phyloP scores from a whole-genome alignment of 2,329 filamentous ascomycete species.

The Colletotrichum sp. region DNA sequence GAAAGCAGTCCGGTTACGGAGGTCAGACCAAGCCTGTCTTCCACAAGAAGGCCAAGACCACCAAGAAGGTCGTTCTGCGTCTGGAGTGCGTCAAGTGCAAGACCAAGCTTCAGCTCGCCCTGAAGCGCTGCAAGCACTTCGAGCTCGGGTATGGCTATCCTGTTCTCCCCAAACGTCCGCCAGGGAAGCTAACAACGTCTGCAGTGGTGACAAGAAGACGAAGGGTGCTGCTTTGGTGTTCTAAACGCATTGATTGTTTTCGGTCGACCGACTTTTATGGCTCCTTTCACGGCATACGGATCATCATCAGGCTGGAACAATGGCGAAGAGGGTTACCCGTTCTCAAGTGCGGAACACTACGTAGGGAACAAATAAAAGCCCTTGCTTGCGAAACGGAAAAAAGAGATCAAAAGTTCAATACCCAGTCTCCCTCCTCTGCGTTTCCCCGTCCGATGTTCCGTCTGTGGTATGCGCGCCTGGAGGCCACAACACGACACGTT shows the following conservation, averaged over 20 bases:
- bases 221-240: constrained; percentile 99
- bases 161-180: not conserved
- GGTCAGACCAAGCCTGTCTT: constrained; percentile 99
- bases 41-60: constrained; percentile 99
- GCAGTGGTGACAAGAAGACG: constrained; percentile 99
- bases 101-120: constrained; percentile 94
- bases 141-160: constrained; percentile 79
- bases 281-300: constrained; percentile 27
- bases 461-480: not conserved
- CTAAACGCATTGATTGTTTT: constrained; percentile 68
- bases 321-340: constrained; percentile 53
- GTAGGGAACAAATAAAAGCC: constrained; percentile 48
- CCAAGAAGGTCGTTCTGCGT: constrained; percentile 99
- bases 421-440: not conserved
- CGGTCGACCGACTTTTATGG: constrained; percentile 25
- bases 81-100: constrained; percentile 98
- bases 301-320: constrained; percentile 40
- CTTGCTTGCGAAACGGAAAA: constrained; percentile 22
- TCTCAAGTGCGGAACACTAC: constrained; percentile 47
- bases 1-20: constrained; percentile 99
- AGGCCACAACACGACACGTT: not conserved
- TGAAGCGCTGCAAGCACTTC: constrained; percentile 99
- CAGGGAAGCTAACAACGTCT: constrained; percentile 8
- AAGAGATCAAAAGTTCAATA: constrained; percentile 24
- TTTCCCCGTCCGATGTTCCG: not conserved